phyloP scores from a whole-genome alignment of 306 rosid genomes.

The Arachis stenosperma region DNA sequence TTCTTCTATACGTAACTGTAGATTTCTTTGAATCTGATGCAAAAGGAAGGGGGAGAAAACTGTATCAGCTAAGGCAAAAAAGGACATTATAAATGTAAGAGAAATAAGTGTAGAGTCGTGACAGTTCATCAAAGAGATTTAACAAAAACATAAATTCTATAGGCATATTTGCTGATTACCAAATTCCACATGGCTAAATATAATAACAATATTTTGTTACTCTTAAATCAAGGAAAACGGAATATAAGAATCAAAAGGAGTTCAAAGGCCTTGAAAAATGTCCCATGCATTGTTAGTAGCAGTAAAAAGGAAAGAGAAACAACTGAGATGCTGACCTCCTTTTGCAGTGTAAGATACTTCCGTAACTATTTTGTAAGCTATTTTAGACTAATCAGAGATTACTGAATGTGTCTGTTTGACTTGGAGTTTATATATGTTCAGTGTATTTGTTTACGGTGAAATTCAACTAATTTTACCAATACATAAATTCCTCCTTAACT shows the following conservation, averaged over 20 bases:
- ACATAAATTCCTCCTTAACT: conserved; percentile 17
- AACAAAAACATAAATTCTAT: conserved; percentile 24
- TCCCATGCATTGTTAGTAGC: conserved; percentile 16
- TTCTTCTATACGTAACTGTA: conserved; percentile 96
- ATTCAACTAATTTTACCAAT: conserved; percentile 9
- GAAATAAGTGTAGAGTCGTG: conserved; percentile 12
- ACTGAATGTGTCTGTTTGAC: conserved; percentile 17
- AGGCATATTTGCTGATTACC: background rate
- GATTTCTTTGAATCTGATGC: conserved; percentile 75
- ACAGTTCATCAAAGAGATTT: conserved; percentile 16
- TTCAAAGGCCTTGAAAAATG: background rate
- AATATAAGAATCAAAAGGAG: conserved; percentile 9
- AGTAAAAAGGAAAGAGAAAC: conserved; percentile 30
- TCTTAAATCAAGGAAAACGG: background rate
- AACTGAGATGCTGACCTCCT: background rate
- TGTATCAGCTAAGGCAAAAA: conserved; percentile 19
- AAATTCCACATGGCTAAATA: conserved; percentile 11
- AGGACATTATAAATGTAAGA: conserved; percentile 13
- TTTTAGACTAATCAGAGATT: conserved; percentile 15
- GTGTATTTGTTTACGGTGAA: background rate
- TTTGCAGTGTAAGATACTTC: conserved; percentile 6
- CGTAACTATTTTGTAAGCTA: conserved; percentile 10
- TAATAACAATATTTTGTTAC: background rate
- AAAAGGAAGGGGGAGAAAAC: conserved; percentile 17
- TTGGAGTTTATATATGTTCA: conserved; percentile 22